phyloP scores from a whole-genome alignment of 768 basidiomycete genomes.

The Chalciporus chontae region DNA sequence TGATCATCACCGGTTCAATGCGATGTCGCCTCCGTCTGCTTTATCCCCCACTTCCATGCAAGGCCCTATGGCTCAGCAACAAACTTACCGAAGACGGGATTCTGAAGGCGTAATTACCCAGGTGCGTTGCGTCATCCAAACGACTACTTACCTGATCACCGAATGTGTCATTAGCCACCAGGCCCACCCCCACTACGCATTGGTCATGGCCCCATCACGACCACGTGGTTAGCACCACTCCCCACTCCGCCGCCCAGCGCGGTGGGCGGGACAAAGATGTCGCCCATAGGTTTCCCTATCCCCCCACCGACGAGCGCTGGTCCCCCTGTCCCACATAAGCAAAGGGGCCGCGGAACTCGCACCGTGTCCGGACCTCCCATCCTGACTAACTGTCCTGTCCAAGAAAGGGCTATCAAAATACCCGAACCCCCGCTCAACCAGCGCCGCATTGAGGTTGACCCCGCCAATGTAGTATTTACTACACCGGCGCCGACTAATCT shows the following conservation, averaged over 20 bases:
- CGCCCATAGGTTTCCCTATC: constrained; percentile 9
- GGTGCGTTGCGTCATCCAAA: constrained; percentile 13
- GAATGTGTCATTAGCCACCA: constrained; percentile 11
- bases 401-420: constrained; percentile 5
- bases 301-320: constrained; percentile 7
- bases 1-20: constrained; percentile 7
- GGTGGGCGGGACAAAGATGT: constrained; percentile 4
- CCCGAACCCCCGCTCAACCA: not conserved
- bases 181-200: constrained; percentile 14
- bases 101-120: constrained; percentile 17
- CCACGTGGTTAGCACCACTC: constrained; percentile 15
- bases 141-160: not conserved
- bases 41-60: constrained; percentile 2
- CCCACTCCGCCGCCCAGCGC: constrained; percentile 21
- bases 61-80: constrained; percentile 4
- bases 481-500: not conserved
- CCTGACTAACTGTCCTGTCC: not conserved
- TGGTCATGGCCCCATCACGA: constrained; percentile 7
- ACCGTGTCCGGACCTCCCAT: constrained; percentile 2
- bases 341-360: constrained; percentile 1
- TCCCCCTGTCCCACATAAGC: not conserved
- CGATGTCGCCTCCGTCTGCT: constrained; percentile 6
- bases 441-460: not conserved
- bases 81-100: constrained; percentile 8
- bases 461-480: not conserved